These are phyloP conservation scores for Pilobolus umbonatus DNA, from an alignment of 192 early-diverging fungal genomes.

Conservation along the genomic window DNA sequence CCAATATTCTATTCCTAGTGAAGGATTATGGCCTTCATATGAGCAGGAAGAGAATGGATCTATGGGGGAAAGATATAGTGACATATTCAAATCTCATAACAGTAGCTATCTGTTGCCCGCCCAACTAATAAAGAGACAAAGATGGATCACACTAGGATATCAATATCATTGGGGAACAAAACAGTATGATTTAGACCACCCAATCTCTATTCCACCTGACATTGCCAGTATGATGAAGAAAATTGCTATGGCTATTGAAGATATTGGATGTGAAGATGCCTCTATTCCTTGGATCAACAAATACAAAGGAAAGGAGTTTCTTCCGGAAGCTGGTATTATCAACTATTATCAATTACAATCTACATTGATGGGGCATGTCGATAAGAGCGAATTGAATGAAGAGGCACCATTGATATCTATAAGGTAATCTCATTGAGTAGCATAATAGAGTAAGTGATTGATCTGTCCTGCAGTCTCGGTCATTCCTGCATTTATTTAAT, in stretches of 20 bases:
- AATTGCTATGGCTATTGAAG: constrained; percentile 62
- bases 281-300: constrained; percentile 35
- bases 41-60: constrained; percentile 29
- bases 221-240: constrained; percentile 55
- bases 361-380: constrained; percentile 87
- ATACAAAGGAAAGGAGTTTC: constrained; percentile 56
- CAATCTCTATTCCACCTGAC: constrained; percentile 62
- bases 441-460: not conserved
- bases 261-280: constrained; percentile 24
- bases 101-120: constrained; percentile 34
- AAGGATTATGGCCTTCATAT: constrained; percentile 58
- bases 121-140: constrained; percentile 46
- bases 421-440: constrained; percentile 34
- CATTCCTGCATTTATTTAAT: constrained; percentile 76
- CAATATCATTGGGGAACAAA: constrained; percentile 82
- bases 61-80: not conserved
- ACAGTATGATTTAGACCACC: constrained; percentile 66
- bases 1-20: constrained; percentile 64
- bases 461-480: constrained; percentile 49
- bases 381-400: constrained; percentile 82
- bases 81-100: not conserved
- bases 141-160: constrained; percentile 71
- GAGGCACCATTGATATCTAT: constrained; percentile 76
- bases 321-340: constrained; percentile 84
- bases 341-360: constrained; percentile 86